phyloP scores from a whole-genome alignment of 331 rosid species.

The Pyrus hybrid region DNA sequence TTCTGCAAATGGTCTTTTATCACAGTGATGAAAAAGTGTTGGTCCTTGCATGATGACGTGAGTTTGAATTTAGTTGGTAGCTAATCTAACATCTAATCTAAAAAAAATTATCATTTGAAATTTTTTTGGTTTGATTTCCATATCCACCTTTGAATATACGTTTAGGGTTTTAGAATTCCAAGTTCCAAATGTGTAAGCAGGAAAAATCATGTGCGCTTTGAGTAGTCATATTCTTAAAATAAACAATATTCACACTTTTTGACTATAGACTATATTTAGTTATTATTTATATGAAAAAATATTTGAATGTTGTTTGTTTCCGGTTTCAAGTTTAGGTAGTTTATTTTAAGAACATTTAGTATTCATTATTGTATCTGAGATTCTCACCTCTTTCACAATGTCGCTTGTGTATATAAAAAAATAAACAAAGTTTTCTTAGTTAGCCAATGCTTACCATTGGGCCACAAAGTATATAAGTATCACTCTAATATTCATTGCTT shows the following conservation, averaged over 20 bases:
- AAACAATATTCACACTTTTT: background rate
- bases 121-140: too few relatives aligned
- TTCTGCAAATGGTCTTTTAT: too few relatives aligned
- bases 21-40: too few relatives aligned
- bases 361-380: too few relatives aligned
- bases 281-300: too few relatives aligned
- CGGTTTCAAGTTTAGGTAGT: background rate
- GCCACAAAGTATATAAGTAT: background rate
- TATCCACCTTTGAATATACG: too few relatives aligned
- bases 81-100: too few relatives aligned
- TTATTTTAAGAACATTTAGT: too few relatives aligned
- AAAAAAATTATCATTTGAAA: too few relatives aligned
- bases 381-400: background rate
- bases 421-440: background rate
- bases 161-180: background rate
- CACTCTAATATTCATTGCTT: background rate
- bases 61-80: rapidly evolving
- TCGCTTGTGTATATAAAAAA: rapidly evolving
- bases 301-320: too few relatives aligned
- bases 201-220: background rate
- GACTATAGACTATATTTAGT: too few relatives aligned
- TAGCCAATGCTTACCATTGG: background rate
- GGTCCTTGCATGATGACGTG: rapidly evolving
- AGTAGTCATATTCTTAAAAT: background rate
- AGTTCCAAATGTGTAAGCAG: background rate